Evolutionary conservation across 371 early-diverging fungal species (phyloP), one percentile per base, ranked within the genome.

Genomic region (Blakeslea trispora): DNA sequence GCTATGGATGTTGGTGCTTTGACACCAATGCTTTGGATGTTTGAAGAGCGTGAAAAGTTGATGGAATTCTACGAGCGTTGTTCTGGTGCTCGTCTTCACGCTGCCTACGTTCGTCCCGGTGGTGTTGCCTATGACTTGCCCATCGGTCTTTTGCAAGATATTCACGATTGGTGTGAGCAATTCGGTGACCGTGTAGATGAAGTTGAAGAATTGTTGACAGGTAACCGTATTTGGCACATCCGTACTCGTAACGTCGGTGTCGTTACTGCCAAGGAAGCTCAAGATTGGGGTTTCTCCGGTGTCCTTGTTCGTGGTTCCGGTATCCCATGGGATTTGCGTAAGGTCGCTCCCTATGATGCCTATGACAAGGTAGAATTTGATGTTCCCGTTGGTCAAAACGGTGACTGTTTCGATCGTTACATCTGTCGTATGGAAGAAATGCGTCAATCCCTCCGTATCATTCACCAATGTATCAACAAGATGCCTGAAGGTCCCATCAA

Each of bases 51-150:
- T 74, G 98, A 98, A 74, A 86, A 94, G 75, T 79, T 95, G 66
- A 96, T 98, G 92, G 98, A 98, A 81, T 97, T 95, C 71, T 98
- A 98, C 75, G 98, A 98, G 69, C 94, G 98, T 73, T 96, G 96
- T 45, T 94, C 92, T 11, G 98, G 98, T 39, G 97, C 98, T 28
- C 95, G 98, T 75, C 93, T 98, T 87, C 98, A 98, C 81, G 88
- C 96, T 35, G 95, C 95, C 50, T 98, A 97, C 64, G 93, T 98
- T 52, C 90, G 98, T 45, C 97, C 97, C 17, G 98, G 97, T 43
- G 98, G 98, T 69, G 98, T 98, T 17, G 83, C 96, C 2, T 79
- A 88, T 35, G 98, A 98, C 68, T 63, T 98, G 53, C 98, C 98
- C 35, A 81, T 90, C 47, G 97, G 97, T 19, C 74, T 98, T 23